phyloP scores from a whole-genome alignment of 163 green algal species.

The Chloroidium sp. region DNA sequence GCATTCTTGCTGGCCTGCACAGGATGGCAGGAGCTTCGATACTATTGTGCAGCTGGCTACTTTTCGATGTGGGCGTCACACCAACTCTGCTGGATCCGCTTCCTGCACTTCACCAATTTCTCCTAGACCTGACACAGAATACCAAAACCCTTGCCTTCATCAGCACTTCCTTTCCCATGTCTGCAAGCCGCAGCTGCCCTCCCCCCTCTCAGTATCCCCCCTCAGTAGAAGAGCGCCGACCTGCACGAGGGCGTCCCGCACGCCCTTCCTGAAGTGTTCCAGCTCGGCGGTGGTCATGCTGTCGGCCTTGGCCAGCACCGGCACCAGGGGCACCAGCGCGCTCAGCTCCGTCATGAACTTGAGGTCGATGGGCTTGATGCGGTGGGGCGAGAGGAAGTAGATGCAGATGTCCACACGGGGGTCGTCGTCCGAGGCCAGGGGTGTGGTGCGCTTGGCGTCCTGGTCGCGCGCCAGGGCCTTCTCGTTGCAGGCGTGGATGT shows the following conservation, averaged over 20 bases:
- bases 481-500: slow-evolving; percentile 14
- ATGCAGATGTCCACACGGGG: slow-evolving; percentile 37
- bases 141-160: too few relatives aligned
- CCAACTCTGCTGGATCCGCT: neutral
- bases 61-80: too few relatives aligned
- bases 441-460: slow-evolving; percentile 7
- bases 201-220: too few relatives aligned
- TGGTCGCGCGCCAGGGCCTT: slow-evolving; percentile 20
- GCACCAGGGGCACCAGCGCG: slow-evolving; percentile 10
- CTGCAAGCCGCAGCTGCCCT: too few relatives aligned
- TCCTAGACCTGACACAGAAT: too few relatives aligned
- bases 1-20: neutral
- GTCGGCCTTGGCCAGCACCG: slow-evolving; percentile 35
- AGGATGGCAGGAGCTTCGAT: too few relatives aligned
- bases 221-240: neutral
- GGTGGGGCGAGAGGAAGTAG: slow-evolving; percentile 37
- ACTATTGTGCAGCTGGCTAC: too few relatives aligned
- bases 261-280: slow-evolving; percentile 21
- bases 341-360: slow-evolving; percentile 34
- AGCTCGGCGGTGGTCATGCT: slow-evolving; percentile 42
- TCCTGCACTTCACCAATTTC: neutral
- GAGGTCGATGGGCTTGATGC: slow-evolving; percentile 31
- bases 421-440: slow-evolving; percentile 15
- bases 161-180: too few relatives aligned
- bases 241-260: slow-evolving; percentile 19